Evolutionary conservation across 23 red algal genomes (phyloP), one percentile per base, ranked within the genome.

Genomic region (Gracilaria gracilis): DNA sequence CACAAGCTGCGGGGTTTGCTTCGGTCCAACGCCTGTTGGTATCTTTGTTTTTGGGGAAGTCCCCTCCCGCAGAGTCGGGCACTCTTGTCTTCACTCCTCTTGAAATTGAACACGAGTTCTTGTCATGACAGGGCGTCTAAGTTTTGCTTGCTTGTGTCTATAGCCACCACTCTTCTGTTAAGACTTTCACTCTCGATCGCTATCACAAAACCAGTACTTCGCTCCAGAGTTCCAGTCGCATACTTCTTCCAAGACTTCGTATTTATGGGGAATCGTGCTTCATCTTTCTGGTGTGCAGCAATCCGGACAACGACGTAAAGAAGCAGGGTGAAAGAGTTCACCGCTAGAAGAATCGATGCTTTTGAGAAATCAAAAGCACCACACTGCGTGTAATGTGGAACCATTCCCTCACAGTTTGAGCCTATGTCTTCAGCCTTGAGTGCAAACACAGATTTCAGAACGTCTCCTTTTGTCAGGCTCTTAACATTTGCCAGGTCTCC

Each of bases 351-450:
- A 31, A 65, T 61, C 9, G 61, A 44, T 61, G 40, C 51, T 28
- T 39, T 55, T 9, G 48, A 61, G 9, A 55, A 0, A 25, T 65
- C 57, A 15, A 82, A 40, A 21, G 79, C 61, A 39, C 79, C 79
- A 17, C 46, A 65, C 4, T 39, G 79, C 5, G 61, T 46, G 50
- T 82, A 82, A 11, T 46, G 57, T 8, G 36, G 57, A 44, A 82
- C 51, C 16, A 65, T 15, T 21, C 79, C 79, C 8, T 61, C 25
- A 48, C 79, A 82, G 25, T 2, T 82, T 28, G 79, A 82, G 44
- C 24, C 0, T 28, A 38, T 65, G 42, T 82, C 79, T 25, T 82
- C 79, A 24, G 79, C 79, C 46, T 82, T 82, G 23, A 82, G 79
- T 13, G 79, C 79, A 61, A 61, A 61, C 8, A 82, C 17, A n/a